These are phyloP conservation scores for Cyclocybe cylindracea DNA, from an alignment of 768 basidiomycete species.

Conservation along the genomic window DNA sequence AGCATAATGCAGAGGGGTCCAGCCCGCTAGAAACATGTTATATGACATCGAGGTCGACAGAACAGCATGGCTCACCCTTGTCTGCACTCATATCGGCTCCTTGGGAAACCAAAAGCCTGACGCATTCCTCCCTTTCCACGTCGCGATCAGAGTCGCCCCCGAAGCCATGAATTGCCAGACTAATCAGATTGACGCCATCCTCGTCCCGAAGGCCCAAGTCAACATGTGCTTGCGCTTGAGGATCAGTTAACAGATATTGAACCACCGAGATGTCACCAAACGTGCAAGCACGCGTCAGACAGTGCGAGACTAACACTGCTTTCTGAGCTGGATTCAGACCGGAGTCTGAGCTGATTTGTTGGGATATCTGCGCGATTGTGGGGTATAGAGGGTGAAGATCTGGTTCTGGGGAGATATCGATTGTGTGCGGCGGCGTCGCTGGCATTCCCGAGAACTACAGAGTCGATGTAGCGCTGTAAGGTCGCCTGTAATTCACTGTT, in stretches of 20 bases:
- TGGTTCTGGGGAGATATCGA: slow-evolving; percentile 72
- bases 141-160: slow-evolving; percentile 81
- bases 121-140: slow-evolving; percentile 89
- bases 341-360: slow-evolving; percentile 64
- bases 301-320: slow-evolving; percentile 70
- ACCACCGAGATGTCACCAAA: slow-evolving; percentile 77
- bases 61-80: slow-evolving; percentile 45
- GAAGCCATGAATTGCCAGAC: slow-evolving; percentile 78
- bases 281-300: slow-evolving; percentile 70
- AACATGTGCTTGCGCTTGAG: slow-evolving; percentile 62
- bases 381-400: slow-evolving; percentile 83
- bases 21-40: slow-evolving; percentile 62
- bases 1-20: slow-evolving; percentile 95
- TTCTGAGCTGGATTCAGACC: slow-evolving; percentile 71
- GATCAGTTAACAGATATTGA: slow-evolving; percentile 70
- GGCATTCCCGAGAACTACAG: slow-evolving; percentile 14
- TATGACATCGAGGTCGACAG: not conserved
- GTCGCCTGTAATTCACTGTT: too few relatives aligned
- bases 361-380: slow-evolving; percentile 58
- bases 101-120: slow-evolving; percentile 75
- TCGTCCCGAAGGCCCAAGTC: slow-evolving; percentile 79
- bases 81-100: slow-evolving; percentile 73
- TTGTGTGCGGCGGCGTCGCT: slow-evolving; percentile 23
- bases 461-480: too few relatives aligned
- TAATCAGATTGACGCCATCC: slow-evolving; percentile 81